Conservation (phyloP, 23 red algal species). For the Gracilariopsis chorda region DNA sequence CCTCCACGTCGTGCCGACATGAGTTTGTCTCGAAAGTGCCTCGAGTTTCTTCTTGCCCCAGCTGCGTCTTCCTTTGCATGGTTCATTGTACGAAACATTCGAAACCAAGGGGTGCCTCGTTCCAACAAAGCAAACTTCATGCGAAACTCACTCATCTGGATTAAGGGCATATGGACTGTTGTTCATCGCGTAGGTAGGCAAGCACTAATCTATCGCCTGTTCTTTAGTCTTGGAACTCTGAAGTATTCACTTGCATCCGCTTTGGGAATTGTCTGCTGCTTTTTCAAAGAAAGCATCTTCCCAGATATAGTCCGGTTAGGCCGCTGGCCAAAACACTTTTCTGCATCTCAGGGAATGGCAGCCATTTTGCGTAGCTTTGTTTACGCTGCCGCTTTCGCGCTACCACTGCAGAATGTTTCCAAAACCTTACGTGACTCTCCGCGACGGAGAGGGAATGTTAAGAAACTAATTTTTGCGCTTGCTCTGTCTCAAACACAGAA, state of each 20-base stretch:
- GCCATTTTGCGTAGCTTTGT: conserved; percentile 53
- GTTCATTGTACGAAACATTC: conserved; percentile 18
- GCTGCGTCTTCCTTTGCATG: conserved; percentile 30
- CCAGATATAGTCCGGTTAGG: conserved; percentile 56
- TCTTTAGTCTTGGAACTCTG: conserved; percentile 60
- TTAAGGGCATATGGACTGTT: conserved; percentile 46
- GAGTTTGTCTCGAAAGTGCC: not conserved
- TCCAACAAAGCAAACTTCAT: not conserved
- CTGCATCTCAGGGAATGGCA: conserved; percentile 41
- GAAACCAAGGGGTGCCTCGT: not conserved
- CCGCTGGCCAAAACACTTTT: conserved; percentile 70
- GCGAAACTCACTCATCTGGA: not conserved
- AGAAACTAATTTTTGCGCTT: conserved; percentile 64
- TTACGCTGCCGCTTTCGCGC: conserved; percentile 66
- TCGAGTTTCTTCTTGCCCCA: conserved; percentile 31
- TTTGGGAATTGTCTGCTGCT: conserved; percentile 65
- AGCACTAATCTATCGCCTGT: conserved; percentile 84
- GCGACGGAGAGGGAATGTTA: conserved; percentile 49
- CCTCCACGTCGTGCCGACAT: conserved; percentile 55
- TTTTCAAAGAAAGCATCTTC: conserved; percentile 74
- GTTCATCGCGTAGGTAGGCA: conserved; percentile 66
- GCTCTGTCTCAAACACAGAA: conserved; percentile 26
- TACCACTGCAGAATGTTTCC: conserved; percentile 56
- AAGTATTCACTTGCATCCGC: conserved; percentile 54
- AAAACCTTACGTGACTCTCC: conserved; percentile 14